Percentiles rank a stretch among this genome's conserved stretches.
phyloP scores from a whole-genome alignment of 306 rosid species.

The Prunus campanulata region DNA sequence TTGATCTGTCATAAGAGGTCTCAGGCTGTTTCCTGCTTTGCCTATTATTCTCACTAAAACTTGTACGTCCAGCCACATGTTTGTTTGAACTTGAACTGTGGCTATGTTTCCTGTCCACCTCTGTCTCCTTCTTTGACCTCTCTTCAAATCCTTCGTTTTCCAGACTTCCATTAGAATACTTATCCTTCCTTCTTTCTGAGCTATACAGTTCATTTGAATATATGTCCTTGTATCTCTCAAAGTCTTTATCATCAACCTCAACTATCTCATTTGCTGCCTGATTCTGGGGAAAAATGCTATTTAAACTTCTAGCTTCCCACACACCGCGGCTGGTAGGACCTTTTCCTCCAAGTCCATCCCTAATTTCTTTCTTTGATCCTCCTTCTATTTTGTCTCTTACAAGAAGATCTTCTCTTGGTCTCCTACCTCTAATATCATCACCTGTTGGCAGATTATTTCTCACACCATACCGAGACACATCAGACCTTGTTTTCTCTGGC shows the following conservation, averaged over 20 bases:
- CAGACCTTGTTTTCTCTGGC: slow-evolving; percentile 27
- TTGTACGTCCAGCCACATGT: slow-evolving; percentile 24
- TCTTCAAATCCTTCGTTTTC: slow-evolving; percentile 25
- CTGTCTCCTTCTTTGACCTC: slow-evolving; percentile 10
- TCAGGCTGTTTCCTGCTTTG: slow-evolving; percentile 13
- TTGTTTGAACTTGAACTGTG: slow-evolving; percentile 17
- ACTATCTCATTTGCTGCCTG: slow-evolving; percentile 20
- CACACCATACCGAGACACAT: slow-evolving; percentile 5
- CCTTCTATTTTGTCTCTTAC: slow-evolving; percentile 20
- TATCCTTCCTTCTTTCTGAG: slow-evolving; percentile 15
- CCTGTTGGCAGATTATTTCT: slow-evolving; percentile 4
- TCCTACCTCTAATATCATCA: slow-evolving; percentile 6
- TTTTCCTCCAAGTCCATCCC: slow-evolving; percentile 19
- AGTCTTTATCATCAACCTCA: slow-evolving; percentile 33
- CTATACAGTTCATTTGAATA: slow-evolving; percentile 29
- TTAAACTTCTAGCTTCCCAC: slow-evolving; percentile 20
- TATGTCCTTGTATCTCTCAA: slow-evolving; percentile 25
- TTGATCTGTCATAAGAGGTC: slow-evolving; percentile 14
- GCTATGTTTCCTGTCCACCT: slow-evolving; percentile 17
- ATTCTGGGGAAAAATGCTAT: not conserved
- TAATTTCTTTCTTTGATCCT: slow-evolving; percentile 27
- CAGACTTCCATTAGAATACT: slow-evolving; percentile 5
- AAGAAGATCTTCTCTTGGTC: slow-evolving; percentile 21
- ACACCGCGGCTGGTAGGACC: not conserved
- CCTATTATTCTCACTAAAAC: slow-evolving; percentile 19